Percentiles rank a stretch among this genome's conserved stretches.
Evolutionary conservation across 768 basidiomycete genomes (phyloP).

Genomic region (Myochromella boudieri): DNA sequence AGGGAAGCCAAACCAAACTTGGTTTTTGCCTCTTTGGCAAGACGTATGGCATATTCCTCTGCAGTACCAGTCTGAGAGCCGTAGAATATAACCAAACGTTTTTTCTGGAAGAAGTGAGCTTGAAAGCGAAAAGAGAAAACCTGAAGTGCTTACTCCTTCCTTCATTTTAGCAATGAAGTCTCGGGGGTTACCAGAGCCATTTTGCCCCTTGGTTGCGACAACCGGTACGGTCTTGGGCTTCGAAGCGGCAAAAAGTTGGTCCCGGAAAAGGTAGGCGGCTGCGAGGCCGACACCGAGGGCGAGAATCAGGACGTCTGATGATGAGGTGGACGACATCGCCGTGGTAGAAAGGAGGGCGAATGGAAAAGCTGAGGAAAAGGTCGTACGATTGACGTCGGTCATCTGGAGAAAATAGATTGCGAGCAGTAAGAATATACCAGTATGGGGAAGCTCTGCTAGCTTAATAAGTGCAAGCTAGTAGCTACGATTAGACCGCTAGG

Average conservation of each 20-base stretch:
- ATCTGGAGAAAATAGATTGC: slow-evolving; percentile 21
- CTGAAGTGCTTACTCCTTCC: slow-evolving; percentile 79
- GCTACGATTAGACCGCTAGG: background rate
- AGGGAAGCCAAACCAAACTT: slow-evolving; percentile 95
- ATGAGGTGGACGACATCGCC: slow-evolving; percentile 59
- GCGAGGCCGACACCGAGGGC: slow-evolving; percentile 74
- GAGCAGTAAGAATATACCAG: slow-evolving; percentile 21
- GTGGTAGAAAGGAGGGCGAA: slow-evolving; percentile 27
- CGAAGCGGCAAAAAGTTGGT: slow-evolving; percentile 70
- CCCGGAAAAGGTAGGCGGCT: slow-evolving; percentile 79
- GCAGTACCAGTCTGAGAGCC: slow-evolving; percentile 99
- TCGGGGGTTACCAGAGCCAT: slow-evolving; percentile 83
- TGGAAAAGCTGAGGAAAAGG: slow-evolving; percentile 39
- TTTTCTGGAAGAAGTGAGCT: slow-evolving; percentile 62
- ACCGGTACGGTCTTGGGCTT: slow-evolving; percentile 58
- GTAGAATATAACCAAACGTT: slow-evolving; percentile 95
- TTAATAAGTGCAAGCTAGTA: slow-evolving; percentile 21
- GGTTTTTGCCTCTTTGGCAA: slow-evolving; percentile 97
- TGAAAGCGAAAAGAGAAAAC: slow-evolving; percentile 6
- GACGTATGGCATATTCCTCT: slow-evolving; percentile 95
- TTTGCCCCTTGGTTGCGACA: slow-evolving; percentile 43
- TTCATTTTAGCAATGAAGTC: slow-evolving; percentile 97
- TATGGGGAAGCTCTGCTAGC: slow-evolving; percentile 24
- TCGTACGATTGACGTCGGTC: slow-evolving; percentile 36
- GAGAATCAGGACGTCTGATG: slow-evolving; percentile 74